Conservation (phyloP, 2,329 filamentous ascomycete species). For the Exophiala sideris region DNA sequence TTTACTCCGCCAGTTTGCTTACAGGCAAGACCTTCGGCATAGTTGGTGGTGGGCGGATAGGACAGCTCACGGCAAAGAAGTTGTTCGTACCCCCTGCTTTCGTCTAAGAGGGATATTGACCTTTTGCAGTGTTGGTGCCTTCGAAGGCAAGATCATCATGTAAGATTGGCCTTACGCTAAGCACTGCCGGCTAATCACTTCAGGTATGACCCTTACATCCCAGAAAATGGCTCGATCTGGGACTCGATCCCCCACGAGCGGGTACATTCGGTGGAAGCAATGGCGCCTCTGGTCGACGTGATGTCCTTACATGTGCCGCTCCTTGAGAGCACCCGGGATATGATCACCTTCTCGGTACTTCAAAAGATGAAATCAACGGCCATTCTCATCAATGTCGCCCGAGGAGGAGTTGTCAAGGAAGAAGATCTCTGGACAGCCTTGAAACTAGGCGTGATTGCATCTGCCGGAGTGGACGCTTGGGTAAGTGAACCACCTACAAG, state of each 20-base stretch:
- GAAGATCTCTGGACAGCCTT: slow-evolving; percentile 34
- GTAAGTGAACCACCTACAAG: slow-evolving; percentile 40
- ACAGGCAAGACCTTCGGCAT: slow-evolving; percentile 16
- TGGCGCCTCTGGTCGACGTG: slow-evolving; percentile 30
- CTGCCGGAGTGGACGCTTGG: slow-evolving; percentile 42
- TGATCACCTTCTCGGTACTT: slow-evolving; percentile 36
- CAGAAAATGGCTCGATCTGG: slow-evolving; percentile 1
- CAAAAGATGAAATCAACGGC: slow-evolving; percentile 38
- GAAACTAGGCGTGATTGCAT: slow-evolving; percentile 36
- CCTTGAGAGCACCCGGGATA: slow-evolving; percentile 32
- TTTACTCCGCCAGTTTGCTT: slow-evolving; percentile 8
- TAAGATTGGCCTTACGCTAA: neutral
- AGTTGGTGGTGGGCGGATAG: slow-evolving; percentile 11
- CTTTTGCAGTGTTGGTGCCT: neutral
- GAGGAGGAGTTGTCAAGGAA: slow-evolving; percentile 43
- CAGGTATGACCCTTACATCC: slow-evolving; percentile 13
- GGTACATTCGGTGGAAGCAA: slow-evolving; percentile 5
- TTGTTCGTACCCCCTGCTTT: slow-evolving; percentile 5
- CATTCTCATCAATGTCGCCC: slow-evolving; percentile 41
- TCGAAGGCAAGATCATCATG: neutral
- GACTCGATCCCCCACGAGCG: slow-evolving; percentile 8
- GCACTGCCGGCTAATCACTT: neutral
- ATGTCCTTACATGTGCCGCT: slow-evolving; percentile 41
- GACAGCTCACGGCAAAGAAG: slow-evolving; percentile 11
- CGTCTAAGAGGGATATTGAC: too few relatives aligned